Evolutionary conservation across 176 grass and related monocot species (phyloP), one percentile per base, ranked within the genome.

Genomic region (Oryza coarctata): DNA sequence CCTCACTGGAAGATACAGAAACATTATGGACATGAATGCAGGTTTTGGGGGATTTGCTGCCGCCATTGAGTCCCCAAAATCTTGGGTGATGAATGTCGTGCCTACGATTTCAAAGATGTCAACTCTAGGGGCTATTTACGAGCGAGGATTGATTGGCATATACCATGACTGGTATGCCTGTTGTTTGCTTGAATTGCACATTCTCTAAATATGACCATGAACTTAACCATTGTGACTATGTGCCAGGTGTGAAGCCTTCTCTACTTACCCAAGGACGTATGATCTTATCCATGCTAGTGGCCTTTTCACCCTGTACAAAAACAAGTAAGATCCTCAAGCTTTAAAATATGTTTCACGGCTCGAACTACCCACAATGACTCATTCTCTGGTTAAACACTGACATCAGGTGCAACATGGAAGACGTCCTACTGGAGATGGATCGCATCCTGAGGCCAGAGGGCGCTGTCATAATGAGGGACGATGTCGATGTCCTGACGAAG

Each of bases 11-110:
- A 84, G 93, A 52, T 95, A 95, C 87, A 90, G 94, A 71, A 97
- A 97, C 76, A 87, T 97, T 74, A 91, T 97, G 91, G 94, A 97
- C 77, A 97, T 97, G 94, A 97, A 93, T 80, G 89, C 94, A n/a
- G 86, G 84, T n/a, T 76, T 89, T 2, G 94, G 94, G 4, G 87
- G 91, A 1, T 97, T 97, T 11, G 94, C 94, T 41, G 94, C 94
- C 0, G 86, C 86, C 12, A 97, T 93, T 0, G 91, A 93, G 57
- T 93, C 94, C 38, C 84, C 78, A 1, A 89, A 93, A 87, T 90
- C 83, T 22, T 97, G 94, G 94, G 94, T 97, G 61, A 97, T 97
- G 94, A 97, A 97, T 87, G 91, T 88, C 9, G 91, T 97, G 57
- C 91, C 94, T 10, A 91, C 94, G 31, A 83, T 89, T 63, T 78